Base-by-base conservation (phyloP, 306 rosid species). In the Vigna nakashimae region DNA sequence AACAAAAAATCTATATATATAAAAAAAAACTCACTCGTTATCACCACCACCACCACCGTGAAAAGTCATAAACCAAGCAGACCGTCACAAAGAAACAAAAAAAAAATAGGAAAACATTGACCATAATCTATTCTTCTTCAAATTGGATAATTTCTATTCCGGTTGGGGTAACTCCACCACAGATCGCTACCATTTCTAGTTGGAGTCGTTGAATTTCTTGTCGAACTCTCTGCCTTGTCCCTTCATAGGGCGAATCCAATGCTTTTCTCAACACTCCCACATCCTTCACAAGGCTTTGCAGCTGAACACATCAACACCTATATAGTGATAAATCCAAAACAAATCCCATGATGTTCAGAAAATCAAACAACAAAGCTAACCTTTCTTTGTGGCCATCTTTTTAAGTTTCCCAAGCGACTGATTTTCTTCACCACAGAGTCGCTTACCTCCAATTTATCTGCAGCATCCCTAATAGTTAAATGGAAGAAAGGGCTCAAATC, bases 301-400 rank as follows among this genome's bases (percentile, higher is more conserved):
- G 74, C 95, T 90, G 80, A 80, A 6, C 17, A 59, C 12, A 46
- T 15, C 1, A 3, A 22, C 1, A 42, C 46, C 9, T 13, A 42
- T 9, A 22, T 8, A 18, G 4, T 2, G 4, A 24, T 24, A 26
- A 34, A 58, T 45, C 15, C 16, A 45, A 1, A 0, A 16, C 26
- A 4, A 53, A 20, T 20, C 22, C 22, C 1, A 20, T 20, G 22
- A 20, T 20, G 22, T 20, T 20, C 22, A 20, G 22, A 20, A 20
- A 20, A 53, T 2, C 14, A 5, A 28, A 11, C 2, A 4, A 59
- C 3, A 3, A 13, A 13, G 0, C 43, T 1, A 18, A 91, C 97
- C 97, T 94, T 94, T 85, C 98, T 87, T 36, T 82, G 42, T 43
- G 97, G 98, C 97, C 98, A 94, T 78, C 97, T 84, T 0, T 17